Conservation (phyloP, 2,329 filamentous ascomycete species). For the Fusarium guadeloupense region DNA sequence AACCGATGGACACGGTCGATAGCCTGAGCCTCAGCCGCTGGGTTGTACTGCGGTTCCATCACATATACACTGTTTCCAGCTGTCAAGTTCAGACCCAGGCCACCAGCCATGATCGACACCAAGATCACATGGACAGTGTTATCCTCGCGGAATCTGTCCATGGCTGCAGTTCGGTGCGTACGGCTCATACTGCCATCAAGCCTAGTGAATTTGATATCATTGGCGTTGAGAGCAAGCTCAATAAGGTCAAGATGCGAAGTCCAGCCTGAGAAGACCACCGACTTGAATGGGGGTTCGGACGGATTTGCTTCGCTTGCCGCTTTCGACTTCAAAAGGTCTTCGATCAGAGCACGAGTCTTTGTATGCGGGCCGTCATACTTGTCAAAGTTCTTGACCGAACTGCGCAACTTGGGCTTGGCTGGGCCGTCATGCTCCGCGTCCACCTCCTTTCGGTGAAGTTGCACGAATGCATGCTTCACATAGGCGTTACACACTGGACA, state of each 20-base stretch:
- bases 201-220: constrained; percentile 75
- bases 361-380: constrained; percentile 88
- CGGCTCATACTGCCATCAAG: constrained; percentile 92
- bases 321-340: constrained; percentile 74
- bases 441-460: constrained; percentile 71
- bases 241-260: constrained; percentile 94
- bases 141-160: constrained; percentile 81
- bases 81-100: constrained; percentile 90
- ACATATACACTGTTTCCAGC: constrained; percentile 88
- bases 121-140: constrained; percentile 79
- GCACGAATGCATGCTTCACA: constrained; percentile 71
- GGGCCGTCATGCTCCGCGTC: constrained; percentile 66
- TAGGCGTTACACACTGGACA: constrained; percentile 76
- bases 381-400: constrained; percentile 65
- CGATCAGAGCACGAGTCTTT: constrained; percentile 84
- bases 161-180: constrained; percentile 74
- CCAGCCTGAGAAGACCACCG: constrained; percentile 96
- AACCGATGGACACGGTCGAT: constrained; percentile 92
- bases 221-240: constrained; percentile 76
- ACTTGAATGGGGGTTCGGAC: constrained; percentile 81
- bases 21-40: constrained; percentile 92
- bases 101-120: constrained; percentile 91
- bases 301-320: constrained; percentile 68
- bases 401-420: constrained; percentile 48
- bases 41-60: constrained; percentile 99